These are phyloP conservation scores for Ceratocystis papillata DNA, from an alignment of 2,329 filamentous ascomycete species.

Conservation along the genomic window DNA sequence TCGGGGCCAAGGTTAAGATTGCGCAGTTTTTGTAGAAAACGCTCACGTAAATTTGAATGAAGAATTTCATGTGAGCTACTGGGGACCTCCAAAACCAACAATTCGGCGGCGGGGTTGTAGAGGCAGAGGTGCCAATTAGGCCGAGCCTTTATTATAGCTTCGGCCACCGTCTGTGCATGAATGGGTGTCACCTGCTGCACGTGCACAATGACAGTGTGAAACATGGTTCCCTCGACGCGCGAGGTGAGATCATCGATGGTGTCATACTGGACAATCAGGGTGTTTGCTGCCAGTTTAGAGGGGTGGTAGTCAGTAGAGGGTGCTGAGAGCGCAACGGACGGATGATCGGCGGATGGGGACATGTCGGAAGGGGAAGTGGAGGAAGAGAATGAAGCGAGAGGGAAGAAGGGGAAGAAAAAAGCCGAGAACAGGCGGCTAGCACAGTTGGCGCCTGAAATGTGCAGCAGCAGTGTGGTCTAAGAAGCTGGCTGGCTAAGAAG, in stretches of 20 bases:
- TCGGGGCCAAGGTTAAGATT: not conserved
- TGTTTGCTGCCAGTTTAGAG: constrained; percentile 20
- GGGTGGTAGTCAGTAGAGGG: constrained; percentile 15
- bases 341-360: not conserved
- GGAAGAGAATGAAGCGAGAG: not conserved
- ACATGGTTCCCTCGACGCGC: constrained; percentile 18
- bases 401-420: not conserved
- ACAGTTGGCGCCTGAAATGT: not conserved
- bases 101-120: constrained; percentile 20
- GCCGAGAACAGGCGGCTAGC: not conserved
- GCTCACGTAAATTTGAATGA: constrained; percentile 11
- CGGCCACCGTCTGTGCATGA: not conserved
- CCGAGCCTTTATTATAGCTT: constrained; percentile 2
- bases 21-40: constrained; percentile 11
- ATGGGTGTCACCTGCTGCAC: constrained; percentile 12
- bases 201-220: constrained; percentile 20
- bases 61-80: constrained; percentile 12
- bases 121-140: constrained; percentile 18
- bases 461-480: not conserved
- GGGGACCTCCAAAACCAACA: constrained; percentile 19
- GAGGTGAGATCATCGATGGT: constrained; percentile 18
- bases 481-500: not conserved
- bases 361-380: not conserved
- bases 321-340: not conserved
- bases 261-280: constrained; percentile 22